Conservation (phyloP, 140 eudicot genomes). For the Anethum foeniculum region DNA sequence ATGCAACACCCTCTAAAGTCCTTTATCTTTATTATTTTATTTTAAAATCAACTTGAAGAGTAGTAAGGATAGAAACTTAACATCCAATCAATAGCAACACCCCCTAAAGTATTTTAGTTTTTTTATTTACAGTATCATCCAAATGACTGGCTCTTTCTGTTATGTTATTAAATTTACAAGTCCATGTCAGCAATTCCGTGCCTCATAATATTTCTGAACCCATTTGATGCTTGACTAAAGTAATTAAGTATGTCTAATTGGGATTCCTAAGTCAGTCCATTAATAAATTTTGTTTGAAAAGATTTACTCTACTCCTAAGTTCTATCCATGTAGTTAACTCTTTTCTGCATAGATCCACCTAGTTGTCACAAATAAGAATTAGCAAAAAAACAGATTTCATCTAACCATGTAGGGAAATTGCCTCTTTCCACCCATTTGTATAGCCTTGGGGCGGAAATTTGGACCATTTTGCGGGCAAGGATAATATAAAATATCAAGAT, state of each 20-base stretch:
- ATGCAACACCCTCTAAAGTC: too few relatives aligned
- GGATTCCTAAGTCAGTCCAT: background rate
- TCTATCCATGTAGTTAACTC: background rate
- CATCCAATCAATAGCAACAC: background rate
- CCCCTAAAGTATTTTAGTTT: background rate
- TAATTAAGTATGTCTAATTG: background rate
- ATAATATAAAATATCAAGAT: constrained; percentile 84
- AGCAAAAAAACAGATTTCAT: background rate
- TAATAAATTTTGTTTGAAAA: background rate
- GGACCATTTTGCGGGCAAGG: constrained; percentile 99
- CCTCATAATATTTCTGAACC: background rate
- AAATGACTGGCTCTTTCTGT: background rate
- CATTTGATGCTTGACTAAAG: background rate
- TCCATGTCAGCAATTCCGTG: background rate
- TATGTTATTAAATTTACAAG: background rate
- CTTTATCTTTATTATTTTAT: too few relatives aligned
- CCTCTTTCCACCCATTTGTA: constrained; percentile 87
- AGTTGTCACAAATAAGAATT: background rate
- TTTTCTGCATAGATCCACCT: background rate
- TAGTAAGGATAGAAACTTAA: constrained; percentile 10
- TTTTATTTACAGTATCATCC: background rate
- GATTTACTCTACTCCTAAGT: background rate
- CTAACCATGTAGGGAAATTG: constrained; percentile 98
- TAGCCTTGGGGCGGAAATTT: constrained; percentile 80
- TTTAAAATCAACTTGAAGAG: constrained; percentile 60